Base-by-base conservation (phyloP, 2,329 filamentous ascomycete species). In the Verticillium zaregamsianum region DNA sequence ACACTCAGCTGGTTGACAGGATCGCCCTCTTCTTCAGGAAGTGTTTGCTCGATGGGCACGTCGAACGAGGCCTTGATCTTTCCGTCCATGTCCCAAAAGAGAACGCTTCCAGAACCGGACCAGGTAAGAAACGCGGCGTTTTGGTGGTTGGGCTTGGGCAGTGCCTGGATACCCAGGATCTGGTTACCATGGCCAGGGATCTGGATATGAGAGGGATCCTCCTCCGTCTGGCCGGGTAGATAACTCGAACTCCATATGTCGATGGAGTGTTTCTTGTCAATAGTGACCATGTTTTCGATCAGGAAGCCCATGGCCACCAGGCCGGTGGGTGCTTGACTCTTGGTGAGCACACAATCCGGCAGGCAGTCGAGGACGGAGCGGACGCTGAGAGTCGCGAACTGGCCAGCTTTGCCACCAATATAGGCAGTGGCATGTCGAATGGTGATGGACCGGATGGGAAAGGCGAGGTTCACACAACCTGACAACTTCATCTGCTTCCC, bases 81-180 rank as follows among this genome's bases (percentile, higher is more conserved):
- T 25, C 94, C 95, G 57, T 91, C 83, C 15, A 87, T 73, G 67
- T 88, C 85, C 95, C 95, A 99, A 67, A 96, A 90, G 28, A 91
- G 85, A 58, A 98, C 84, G 17, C 85, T 87, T 5, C 95, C 95
- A 59, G 88, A 88, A 25, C 85, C 86, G 2, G 94, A 93, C 91
- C 93, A 99, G 0, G 93, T 97, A 66, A 93, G 88, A 70, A 98
- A 97, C 9, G 88, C 84, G 1, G 92, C 88, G 25, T 84, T 80
- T 28, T 86, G 76, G 5, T 79, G 72, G 62, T 91, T 90, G 0
- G 86, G 81, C 25, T 79, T 78, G 3, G 81, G 74, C 5, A 97
- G 76, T 0, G 87, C 74, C 59, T 88, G 84, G 1, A 97, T 88
- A 15, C 95, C 95, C 52, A 93, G 74, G n/a, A 90, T 84, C 1